Evolutionary conservation across 495 filamentous ascomycete genomes (phyloP), one percentile per base, ranked within the genome.

Genomic region (Aeminium ludgeri): DNA sequence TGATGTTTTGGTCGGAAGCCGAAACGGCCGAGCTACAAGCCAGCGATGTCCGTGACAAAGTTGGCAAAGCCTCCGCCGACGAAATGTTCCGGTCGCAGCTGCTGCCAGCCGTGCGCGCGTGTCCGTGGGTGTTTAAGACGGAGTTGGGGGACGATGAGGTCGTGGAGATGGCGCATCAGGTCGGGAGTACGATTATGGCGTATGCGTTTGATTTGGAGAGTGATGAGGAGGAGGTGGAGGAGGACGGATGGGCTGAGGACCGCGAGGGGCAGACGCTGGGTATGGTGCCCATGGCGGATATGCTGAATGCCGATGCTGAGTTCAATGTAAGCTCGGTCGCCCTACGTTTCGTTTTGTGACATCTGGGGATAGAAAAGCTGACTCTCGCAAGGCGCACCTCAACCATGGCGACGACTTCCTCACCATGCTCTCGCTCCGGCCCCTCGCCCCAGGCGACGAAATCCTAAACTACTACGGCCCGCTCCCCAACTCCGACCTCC

Each of bases 381-480:
- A 25, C 23, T 4, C 8, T 25, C 4, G 4, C 20, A 43, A 65
- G 48, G 73, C 82, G 8, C 75, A 78, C 36, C 72, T 87, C 6
- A 80, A 77, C 51, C 79, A 87, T 50, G 73, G 73, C 42, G 71
- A 73, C 33, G 65, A 68, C 7, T 60, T 58, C 20, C 58, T 87
- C 17, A 70, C 72, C 12, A 84, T 84, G 60, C 76, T 72, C 34
- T 62, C 76, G 1, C 65, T 81, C 44, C 70, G 76, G 36, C 54
- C 68, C 0, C 82, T 95, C 48, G 52, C 51, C 7, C 64, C 66
- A 5, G 79, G 78, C n/a, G 73, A 82, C 38, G 82, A 93, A 53
- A 74, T 94, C 15, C 74, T 92, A 51, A 94, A 93, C 48, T 86
- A 92, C 56, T 93, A 92, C 54, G 87, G 86, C 6, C 74, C 81